Evolutionary conservation across 305 asterid species (phyloP).

Genomic region (Fraxinus dipetala): DNA sequence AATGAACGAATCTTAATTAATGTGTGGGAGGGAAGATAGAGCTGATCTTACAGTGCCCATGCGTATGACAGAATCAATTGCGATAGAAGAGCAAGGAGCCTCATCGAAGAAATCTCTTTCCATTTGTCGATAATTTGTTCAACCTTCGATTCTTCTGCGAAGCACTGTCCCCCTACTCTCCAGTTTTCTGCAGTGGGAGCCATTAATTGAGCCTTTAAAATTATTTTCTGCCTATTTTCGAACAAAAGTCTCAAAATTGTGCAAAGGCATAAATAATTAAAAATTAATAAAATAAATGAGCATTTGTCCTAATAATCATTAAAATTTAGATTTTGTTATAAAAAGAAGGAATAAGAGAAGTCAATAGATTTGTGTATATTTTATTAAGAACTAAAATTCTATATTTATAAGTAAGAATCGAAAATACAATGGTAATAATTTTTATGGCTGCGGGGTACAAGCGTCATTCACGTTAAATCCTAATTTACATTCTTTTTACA

Average conservation of each 20-base stretch:
- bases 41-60: slow-evolving; percentile 53
- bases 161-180: background rate
- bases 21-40: background rate
- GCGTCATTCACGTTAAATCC: too few species aligned
- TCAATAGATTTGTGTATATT: too few species aligned
- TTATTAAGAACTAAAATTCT: too few species aligned
- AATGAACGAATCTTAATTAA: background rate
- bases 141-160: background rate
- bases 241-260: background rate
- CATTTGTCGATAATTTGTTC: slow-evolving; percentile 29
- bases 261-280: background rate
- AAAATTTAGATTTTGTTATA: too few species aligned
- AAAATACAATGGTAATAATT: too few species aligned
- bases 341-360: too few species aligned
- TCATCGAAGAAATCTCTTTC: slow-evolving; percentile 41
- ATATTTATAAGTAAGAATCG: too few species aligned
- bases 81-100: slow-evolving; percentile 66
- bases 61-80: slow-evolving; percentile 68
- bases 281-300: too few species aligned
- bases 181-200: background rate
- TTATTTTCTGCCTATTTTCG: background rate
- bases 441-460: too few species aligned
- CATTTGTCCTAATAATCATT: too few species aligned
- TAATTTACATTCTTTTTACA: too few species aligned
- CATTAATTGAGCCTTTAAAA: background rate